Base-by-base conservation (phyloP, 2,329 filamentous ascomycete species). In the Aureobasidium sp. region DNA sequence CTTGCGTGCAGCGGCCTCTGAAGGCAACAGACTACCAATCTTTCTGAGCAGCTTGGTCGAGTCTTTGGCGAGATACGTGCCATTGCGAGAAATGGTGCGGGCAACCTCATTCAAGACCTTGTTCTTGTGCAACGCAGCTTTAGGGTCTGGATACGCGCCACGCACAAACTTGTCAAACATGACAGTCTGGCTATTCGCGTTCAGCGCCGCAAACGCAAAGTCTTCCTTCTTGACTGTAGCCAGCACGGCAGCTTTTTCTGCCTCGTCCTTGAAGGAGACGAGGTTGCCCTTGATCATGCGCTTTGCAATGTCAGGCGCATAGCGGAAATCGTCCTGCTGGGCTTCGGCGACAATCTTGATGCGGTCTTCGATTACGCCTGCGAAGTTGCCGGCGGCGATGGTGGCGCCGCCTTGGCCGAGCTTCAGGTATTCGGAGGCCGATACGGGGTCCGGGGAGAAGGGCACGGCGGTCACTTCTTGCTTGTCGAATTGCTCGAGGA, bases 21-120 rank as follows among this genome's bases (percentile, higher is more conserved):
- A 53, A 17, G 62, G 62, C 55, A 63, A 55, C 7, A 63, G 20
- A 27, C 55, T 63, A 31, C 62, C 45, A 17, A 68, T 70, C 68
- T 75, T 72, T 37, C 65, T 66, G 42, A 74, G 52, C 55, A 76
- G 71, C 57, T 62, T 69, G 12, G 68, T 67, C 1, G 69, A 64
- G 68, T 74, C 70, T n/a, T 64, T 63, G 5, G 20, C 34, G 22
- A 69, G 61, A 39, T 69, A 71, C 6, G 68, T 70, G 5, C 57
- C 42, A 61, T 71, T 71, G 65, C 60, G 63, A 56, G 65, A 48
- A 17, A 65, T 62, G 57, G 63, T 63, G n/a, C 44, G 58, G 12
- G 62, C 64, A 27, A 71, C 61, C 11, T 64, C 45, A 44, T 71
- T 67, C 49, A 70, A 41, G 20, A 67, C 47, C 15, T 65, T 61